Evolutionary conservation across 2,329 filamentous ascomycete species (phyloP).

Genomic region (Epichloe uncinata): DNA sequence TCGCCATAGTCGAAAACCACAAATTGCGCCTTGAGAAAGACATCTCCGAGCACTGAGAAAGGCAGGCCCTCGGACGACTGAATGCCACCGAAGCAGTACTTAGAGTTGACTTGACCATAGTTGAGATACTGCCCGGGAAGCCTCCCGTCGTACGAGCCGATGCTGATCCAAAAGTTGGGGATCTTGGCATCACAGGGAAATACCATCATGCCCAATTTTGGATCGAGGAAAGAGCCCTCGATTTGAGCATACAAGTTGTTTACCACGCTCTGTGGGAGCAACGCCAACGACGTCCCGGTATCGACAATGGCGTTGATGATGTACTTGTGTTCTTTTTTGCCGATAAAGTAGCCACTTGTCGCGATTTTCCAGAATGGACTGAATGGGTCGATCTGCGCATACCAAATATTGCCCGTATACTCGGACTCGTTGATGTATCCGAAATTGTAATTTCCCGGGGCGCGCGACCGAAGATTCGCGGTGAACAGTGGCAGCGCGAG

Average conservation of each 20-base stretch:
- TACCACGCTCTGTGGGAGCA: constrained; percentile 40
- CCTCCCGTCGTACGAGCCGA: constrained; percentile 20
- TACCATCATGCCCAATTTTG: constrained; percentile 37
- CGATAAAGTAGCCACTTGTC: constrained; percentile 41
- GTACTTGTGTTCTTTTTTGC: constrained; percentile 12
- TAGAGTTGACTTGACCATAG: constrained; percentile 17
- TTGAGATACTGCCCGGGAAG: constrained; percentile 26
- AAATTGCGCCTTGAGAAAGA: constrained; percentile 31
- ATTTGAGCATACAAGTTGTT: constrained; percentile 47
- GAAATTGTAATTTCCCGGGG: constrained; percentile 26
- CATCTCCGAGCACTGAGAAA: constrained; percentile 27
- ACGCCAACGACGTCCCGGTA: constrained; percentile 56
- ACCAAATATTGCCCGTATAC: constrained; percentile 45
- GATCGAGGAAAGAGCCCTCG: constrained; percentile 31
- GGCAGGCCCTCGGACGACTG: constrained; percentile 23
- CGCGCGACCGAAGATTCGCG: constrained; percentile 19
- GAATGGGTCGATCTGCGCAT: constrained; percentile 34
- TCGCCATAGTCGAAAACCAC: constrained; percentile 26
- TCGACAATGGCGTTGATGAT: constrained; percentile 44
- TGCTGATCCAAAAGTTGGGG: constrained; percentile 26
- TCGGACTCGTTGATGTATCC: constrained; percentile 39
- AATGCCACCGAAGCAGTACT: constrained; percentile 23
- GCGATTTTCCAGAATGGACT: constrained; percentile 52
- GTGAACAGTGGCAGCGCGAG: constrained; percentile 24
- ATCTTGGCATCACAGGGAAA: constrained; percentile 42